phyloP scores from a whole-genome alignment of 306 rosid genomes.

The Luffa acutangula region DNA sequence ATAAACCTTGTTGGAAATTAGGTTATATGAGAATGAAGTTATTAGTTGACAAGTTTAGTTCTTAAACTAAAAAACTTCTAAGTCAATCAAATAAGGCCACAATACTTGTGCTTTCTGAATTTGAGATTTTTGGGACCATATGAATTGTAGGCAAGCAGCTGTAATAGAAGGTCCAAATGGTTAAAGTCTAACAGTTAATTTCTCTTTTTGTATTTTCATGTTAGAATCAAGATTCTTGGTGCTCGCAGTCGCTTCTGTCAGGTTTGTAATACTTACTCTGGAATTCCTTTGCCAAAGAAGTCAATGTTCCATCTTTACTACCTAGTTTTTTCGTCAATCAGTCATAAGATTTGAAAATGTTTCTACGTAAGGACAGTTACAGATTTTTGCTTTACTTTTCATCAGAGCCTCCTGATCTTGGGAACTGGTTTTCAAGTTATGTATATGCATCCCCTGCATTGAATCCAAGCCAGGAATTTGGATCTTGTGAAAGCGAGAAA shows the following conservation, averaged over 20 bases:
- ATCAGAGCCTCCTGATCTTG: conserved; percentile 62
- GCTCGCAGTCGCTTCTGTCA: conserved; percentile 38
- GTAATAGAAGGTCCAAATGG: neutral
- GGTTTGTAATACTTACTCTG: conserved; percentile 35
- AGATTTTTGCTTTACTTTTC: neutral
- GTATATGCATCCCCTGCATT: conserved; percentile 45
- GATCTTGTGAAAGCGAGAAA: conserved; percentile 13
- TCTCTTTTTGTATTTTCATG: neutral
- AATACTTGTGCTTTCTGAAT: neutral
- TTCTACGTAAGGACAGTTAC: neutral
- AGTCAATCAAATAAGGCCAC: neutral
- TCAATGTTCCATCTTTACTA: neutral
- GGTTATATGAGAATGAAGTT: neutral
- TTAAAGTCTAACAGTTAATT: neutral
- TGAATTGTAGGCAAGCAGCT: neutral
- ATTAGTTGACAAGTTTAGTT: neutral
- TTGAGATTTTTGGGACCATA: neutral
- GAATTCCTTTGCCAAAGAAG: neutral
- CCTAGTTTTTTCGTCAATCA: neutral
- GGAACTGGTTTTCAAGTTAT: conserved; percentile 72
- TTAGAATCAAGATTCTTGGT: conserved; percentile 30
- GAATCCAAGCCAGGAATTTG: conserved; percentile 20
- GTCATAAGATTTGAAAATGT: neutral
- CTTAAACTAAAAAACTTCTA: neutral
- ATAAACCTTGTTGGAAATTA: neutral